Evolutionary conservation across 228 moss, liverwort and hornwort genomes (phyloP).

Genomic region (Sphagnum magellanicum): DNA sequence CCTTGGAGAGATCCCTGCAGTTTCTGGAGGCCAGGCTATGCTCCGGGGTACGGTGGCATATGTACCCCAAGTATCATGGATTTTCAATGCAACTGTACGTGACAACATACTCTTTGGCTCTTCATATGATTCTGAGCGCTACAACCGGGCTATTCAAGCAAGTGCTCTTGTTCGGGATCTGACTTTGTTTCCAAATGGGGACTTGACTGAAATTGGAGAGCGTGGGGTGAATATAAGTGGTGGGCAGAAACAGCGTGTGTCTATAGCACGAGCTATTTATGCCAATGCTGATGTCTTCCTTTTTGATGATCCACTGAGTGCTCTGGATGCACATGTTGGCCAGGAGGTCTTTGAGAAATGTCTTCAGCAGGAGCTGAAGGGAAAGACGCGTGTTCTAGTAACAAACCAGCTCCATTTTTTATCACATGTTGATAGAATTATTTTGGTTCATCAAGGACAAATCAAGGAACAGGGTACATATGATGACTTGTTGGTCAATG

Average conservation of each 20-base stretch:
- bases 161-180: slow-evolving; percentile 75
- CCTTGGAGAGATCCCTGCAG: slow-evolving; percentile 70
- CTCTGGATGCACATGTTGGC: slow-evolving; percentile 89
- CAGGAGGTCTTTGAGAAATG: slow-evolving; percentile 88
- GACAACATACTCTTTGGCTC: slow-evolving; percentile 89
- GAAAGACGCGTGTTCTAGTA: slow-evolving; percentile 74
- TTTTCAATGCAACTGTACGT: slow-evolving; percentile 82
- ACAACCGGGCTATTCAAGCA: slow-evolving; percentile 63
- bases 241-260: slow-evolving; percentile 89
- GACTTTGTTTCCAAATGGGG: slow-evolving; percentile 73
- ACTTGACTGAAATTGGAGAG: slow-evolving; percentile 88
- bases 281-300: slow-evolving; percentile 85
- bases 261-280: slow-evolving; percentile 89
- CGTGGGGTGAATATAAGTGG: slow-evolving; percentile 97
- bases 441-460: slow-evolving; percentile 72
- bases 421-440: slow-evolving; percentile 70
- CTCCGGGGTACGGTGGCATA: slow-evolving; percentile 76
- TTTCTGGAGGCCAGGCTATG: slow-evolving; percentile 40
- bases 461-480: slow-evolving; percentile 92
- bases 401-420: slow-evolving; percentile 97
- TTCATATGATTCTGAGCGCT: slow-evolving; percentile 50
- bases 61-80: slow-evolving; percentile 96
- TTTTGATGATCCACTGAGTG: slow-evolving; percentile 93
- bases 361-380: slow-evolving; percentile 58
- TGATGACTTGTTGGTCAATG: slow-evolving; percentile 61